Evolutionary conservation across 495 filamentous ascomycete genomes (phyloP).

Genomic region (Hypoxylon intermedium): DNA sequence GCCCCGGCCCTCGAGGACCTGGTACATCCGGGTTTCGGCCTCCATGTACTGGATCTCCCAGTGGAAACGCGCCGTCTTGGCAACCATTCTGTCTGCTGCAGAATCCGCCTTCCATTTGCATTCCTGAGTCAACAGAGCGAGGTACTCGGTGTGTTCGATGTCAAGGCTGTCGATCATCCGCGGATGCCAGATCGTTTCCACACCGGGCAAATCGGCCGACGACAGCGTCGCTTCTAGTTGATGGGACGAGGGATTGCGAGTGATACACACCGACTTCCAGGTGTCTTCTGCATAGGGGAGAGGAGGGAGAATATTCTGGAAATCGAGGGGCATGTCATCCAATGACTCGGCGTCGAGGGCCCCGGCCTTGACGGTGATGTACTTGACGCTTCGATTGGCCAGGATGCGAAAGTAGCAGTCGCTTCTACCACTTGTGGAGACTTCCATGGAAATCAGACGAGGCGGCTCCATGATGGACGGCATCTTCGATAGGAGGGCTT

Average conservation of each 20-base stretch:
- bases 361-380: constrained; percentile 12
- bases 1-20: constrained; percentile 35
- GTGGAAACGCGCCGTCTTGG: constrained; percentile 34
- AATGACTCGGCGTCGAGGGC: constrained; percentile 13
- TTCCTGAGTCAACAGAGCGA: constrained; percentile 14
- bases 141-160: constrained; percentile 15
- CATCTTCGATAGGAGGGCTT: background rate
- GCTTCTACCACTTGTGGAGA: constrained; percentile 5
- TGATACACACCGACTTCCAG: constrained; percentile 13
- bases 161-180: constrained; percentile 11
- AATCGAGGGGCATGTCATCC: constrained; percentile 16
- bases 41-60: constrained; percentile 38
- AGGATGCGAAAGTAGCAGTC: constrained; percentile 18
- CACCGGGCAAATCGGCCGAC: constrained; percentile 9
- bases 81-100: constrained; percentile 17
- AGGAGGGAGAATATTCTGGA: constrained; percentile 16
- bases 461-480: constrained; percentile 3
- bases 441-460: constrained; percentile 14
- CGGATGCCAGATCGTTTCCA: constrained; percentile 14
- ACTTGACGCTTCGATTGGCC: constrained; percentile 10
- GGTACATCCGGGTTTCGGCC: constrained; percentile 39
- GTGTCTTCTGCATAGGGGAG: constrained; percentile 12
- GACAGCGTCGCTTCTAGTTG: constrained; percentile 11
- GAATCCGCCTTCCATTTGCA: constrained; percentile 11
- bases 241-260: constrained; percentile 14